Conservation (phyloP, 768 basidiomycete genomes). For the Coprinellus aureogranulatus region DNA sequence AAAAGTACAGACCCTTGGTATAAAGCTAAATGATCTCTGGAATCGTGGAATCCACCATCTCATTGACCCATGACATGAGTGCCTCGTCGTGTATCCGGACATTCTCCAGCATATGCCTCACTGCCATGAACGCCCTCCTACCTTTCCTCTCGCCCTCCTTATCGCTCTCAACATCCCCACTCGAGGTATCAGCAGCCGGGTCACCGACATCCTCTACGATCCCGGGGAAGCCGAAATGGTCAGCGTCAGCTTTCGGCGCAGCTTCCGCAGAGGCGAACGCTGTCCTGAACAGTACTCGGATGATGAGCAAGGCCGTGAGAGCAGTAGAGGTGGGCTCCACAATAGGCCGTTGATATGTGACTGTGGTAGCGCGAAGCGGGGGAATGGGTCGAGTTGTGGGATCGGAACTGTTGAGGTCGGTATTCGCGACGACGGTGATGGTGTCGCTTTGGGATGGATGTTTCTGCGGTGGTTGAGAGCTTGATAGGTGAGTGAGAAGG, state of each 20-base stretch:
- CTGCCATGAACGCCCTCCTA: conserved; percentile 64
- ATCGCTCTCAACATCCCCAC: conserved; percentile 50
- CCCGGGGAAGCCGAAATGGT: conserved; percentile 90
- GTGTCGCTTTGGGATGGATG: conserved; percentile 72
- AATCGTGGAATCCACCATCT: conserved; percentile 35
- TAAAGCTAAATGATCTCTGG: conserved; percentile 1
- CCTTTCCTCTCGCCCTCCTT: conserved; percentile 71
- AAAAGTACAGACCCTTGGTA: too few relatives aligned
- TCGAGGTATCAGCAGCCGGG: conserved; percentile 46
- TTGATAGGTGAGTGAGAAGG: conserved; percentile 74
- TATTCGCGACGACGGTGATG: conserved; percentile 62
- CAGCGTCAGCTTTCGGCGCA: conserved; percentile 70
- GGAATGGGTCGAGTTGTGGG: conserved; percentile 72
- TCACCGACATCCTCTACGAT: conserved; percentile 78
- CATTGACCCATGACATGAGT: conserved; percentile 39
- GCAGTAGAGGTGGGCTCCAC: conserved; percentile 70
- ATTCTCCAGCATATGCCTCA: conserved; percentile 57
- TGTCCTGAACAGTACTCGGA: conserved; percentile 79
- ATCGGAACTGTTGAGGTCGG: conserved; percentile 53
- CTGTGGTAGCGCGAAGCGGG: conserved; percentile 60
- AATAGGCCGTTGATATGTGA: conserved; percentile 58
- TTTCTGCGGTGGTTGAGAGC: conserved; percentile 49
- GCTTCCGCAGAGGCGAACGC: conserved; percentile 71
- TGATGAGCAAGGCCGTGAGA: conserved; percentile 75
- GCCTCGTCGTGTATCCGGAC: conserved; percentile 66